Conservation (phyloP, 768 basidiomycete genomes). For the Lactifluus hygrophoroides region DNA sequence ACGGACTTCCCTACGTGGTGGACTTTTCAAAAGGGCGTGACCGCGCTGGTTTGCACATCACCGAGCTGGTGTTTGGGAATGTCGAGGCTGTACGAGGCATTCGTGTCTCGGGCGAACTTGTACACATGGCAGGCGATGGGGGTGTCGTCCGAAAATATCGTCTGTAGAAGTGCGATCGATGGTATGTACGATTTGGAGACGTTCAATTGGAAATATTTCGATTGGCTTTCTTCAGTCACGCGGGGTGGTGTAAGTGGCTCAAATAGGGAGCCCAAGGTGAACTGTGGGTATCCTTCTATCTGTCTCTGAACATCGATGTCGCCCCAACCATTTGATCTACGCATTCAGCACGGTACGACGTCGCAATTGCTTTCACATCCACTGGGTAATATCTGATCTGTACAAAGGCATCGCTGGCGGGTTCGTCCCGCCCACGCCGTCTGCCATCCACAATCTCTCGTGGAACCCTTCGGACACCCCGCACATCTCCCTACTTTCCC, state of each 20-base stretch:
- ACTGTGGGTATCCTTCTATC: background rate
- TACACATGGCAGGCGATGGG: slow-evolving; percentile 18
- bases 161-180: slow-evolving; percentile 4
- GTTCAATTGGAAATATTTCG: too few species aligned
- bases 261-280: background rate
- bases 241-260: too few species aligned
- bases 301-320: slow-evolving; percentile 33
- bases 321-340: slow-evolving; percentile 44
- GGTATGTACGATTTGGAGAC: too few species aligned
- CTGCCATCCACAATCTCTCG: slow-evolving; percentile 46
- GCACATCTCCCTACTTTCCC: slow-evolving; percentile 38
- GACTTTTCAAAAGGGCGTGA: background rate
- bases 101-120: slow-evolving; percentile 1
- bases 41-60: background rate
- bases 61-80: slow-evolving; percentile 20
- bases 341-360: slow-evolving; percentile 51
- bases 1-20: slow-evolving; percentile 19
- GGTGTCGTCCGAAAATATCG: slow-evolving; percentile 15
- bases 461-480: slow-evolving; percentile 29
- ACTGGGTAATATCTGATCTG: background rate
- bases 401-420: slow-evolving; percentile 63
- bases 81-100: slow-evolving; percentile 18
- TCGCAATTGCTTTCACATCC: background rate
- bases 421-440: slow-evolving; percentile 60
- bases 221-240: too few species aligned